Evolutionary conservation across 2,329 filamentous ascomycete genomes (phyloP), one percentile per base, ranked within the genome.

Genomic region (Kalaharituber pfeilii): DNA sequence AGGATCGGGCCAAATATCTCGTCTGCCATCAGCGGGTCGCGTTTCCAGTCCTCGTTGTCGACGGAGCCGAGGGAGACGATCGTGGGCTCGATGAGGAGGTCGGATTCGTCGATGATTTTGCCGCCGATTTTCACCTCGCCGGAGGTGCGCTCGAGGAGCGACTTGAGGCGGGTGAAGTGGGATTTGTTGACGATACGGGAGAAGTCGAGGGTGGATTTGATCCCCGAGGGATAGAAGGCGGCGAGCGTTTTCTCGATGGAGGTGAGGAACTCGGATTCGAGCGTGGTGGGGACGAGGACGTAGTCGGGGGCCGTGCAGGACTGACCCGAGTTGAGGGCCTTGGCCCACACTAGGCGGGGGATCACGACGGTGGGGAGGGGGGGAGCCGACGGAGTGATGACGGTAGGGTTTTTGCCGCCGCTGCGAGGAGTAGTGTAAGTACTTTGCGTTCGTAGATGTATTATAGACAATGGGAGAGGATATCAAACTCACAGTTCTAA

Each of bases 1-100:
- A 94, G 71, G 59, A 96, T 79, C n/a, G 91, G 91, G 5, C 89
- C 91, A 66, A 98, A 98, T 44, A 81, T 86, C 71, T 98, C 91
- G 59, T 94, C 79, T 24, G 72, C 71, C 65, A 95, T 76, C 68
- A 95, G 78, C 6, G 81, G 75, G 69, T 94, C 89, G 50, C 88
- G 76, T 15, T 76, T 66, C 42, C 42, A 47, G 2, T 47, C 22
- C 13, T 22, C 42, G n/a, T 20, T 22, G 20, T 18, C 20, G 33
- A 39, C 33, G 58, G 79, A 80, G 60, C 84, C 75, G 33, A 95
- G 82, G 57, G 86, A 75, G n/a, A 98, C 80, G n/a, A 89, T 80
- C 0, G 91, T 98, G 0, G 88, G 86, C 67, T 89, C 86, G 62
- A 98, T 91, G 69, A 84, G 95, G 50, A 84, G 79, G 28, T 86